Base-by-base conservation (phyloP, 768 basidiomycete genomes). In the Lactarius akahatsu region DNA sequence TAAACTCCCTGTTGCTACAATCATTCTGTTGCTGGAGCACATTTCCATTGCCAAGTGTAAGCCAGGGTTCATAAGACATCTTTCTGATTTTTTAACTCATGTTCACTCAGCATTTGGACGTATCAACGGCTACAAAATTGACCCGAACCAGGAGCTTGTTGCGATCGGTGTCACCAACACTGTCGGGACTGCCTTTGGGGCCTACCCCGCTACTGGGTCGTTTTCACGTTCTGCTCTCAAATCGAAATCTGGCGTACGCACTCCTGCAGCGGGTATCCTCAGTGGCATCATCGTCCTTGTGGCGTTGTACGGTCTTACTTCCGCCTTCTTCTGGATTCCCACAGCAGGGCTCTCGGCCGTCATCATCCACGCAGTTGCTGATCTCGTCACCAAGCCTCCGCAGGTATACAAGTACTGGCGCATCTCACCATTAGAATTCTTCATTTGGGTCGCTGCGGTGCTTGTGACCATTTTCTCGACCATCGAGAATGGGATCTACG, bases 221-320 rank as follows among this genome's bases (percentile, higher is more conserved):
- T 99, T 99, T 84, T 97, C 96, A 45, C 91, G 97, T n/a, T 92
- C 95, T 3, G 97, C 97, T 2, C 81, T 99, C 74, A 95, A 97
- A 78, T 87, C 92, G 36, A 98, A 96, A 77, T 96, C 93, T 0
- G 97, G 97, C 57, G 96, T 98, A n/a, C 86, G 96, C 61, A 98
- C 97, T 2, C 97, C 97, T 9, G 82, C 89, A 11, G 94, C 92
- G 13, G 97, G 97, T 64, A 82, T 95, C 65, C 74, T 91, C 70
- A 90, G 94, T 26, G 89, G 92, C 32, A 75, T 96, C 43, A 88
- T 96, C 55, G 96, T 98, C 71, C 83, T 98, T 64, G 89, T 98
- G 65, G 94, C 97, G 0, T 79, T 99, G 10, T 99, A 99, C 75
- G 96, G 95, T 45, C 83, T 98, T 50, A 96, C 96, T 0, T 85